phyloP scores from a whole-genome alignment of 2,329 filamentous ascomycete species.

The Aspergillus fructus region DNA sequence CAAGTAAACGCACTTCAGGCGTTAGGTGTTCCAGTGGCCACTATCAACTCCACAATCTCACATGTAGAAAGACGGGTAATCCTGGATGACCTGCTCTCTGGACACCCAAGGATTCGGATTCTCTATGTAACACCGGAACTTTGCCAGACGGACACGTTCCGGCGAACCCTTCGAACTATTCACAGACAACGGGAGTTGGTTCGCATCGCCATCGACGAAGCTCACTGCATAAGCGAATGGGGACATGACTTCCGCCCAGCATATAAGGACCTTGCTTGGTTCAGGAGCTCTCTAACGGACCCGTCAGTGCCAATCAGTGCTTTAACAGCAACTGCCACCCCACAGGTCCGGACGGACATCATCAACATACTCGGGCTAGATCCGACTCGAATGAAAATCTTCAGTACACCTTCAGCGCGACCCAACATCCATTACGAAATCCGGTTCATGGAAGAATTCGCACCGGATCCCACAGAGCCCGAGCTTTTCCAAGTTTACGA shows the following conservation, averaged over 20 bases:
- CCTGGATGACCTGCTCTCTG: slow-evolving; percentile 78
- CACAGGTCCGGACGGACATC: slow-evolving; percentile 77
- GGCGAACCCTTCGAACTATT: slow-evolving; percentile 69
- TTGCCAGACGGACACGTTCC: slow-evolving; percentile 75
- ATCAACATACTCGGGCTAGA: slow-evolving; percentile 71
- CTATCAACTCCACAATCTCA: slow-evolving; percentile 81
- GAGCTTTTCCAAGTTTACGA: slow-evolving; percentile 70
- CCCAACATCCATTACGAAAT: slow-evolving; percentile 90
- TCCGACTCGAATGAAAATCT: slow-evolving; percentile 63
- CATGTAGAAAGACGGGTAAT: slow-evolving; percentile 65
- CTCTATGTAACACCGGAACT: slow-evolving; percentile 94
- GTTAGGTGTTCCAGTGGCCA: slow-evolving; percentile 75
- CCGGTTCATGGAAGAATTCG: slow-evolving; percentile 53
- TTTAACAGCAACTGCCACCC: slow-evolving; percentile 86
- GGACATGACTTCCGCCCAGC: slow-evolving; percentile 95
- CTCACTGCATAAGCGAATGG: slow-evolving; percentile 98
- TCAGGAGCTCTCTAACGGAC: slow-evolving; percentile 64
- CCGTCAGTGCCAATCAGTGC: slow-evolving; percentile 88
- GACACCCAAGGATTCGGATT: slow-evolving; percentile 77
- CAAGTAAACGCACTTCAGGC: slow-evolving; percentile 79
- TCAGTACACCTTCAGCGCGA: slow-evolving; percentile 79
- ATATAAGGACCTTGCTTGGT: slow-evolving; percentile 84
- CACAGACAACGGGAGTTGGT: slow-evolving; percentile 81
- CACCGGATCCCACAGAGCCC: slow-evolving; percentile 28
- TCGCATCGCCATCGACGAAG: slow-evolving; percentile 87